A percentile compares a stretch with the other conserved stretches of the same genome.
Conservation (phyloP, 768 basidiomycete species). For the Termitomyces sp. region DNA sequence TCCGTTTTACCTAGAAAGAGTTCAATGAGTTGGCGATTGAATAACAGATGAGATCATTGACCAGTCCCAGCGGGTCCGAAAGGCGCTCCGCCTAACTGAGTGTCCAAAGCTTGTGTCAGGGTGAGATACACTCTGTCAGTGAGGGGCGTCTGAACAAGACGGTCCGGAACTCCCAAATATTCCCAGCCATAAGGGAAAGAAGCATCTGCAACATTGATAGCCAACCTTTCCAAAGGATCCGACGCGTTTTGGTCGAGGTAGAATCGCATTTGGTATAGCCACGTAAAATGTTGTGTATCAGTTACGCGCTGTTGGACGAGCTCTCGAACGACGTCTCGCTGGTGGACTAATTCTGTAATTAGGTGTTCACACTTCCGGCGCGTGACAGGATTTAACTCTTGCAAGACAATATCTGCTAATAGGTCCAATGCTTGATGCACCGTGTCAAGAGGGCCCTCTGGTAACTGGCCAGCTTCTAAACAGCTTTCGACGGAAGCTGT, state of each 20-base stretch:
- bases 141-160: constrained; percentile 95
- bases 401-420: constrained; percentile 94
- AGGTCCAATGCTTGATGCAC: constrained; percentile 83
- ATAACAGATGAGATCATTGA: constrained; percentile 16
- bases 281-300: constrained; percentile 74
- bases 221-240: constrained; percentile 75
- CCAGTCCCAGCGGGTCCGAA: constrained; percentile 99
- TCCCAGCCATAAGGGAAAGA: constrained; percentile 98
- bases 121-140: constrained; percentile 97
- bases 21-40: constrained; percentile 2
- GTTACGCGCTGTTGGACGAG: constrained; percentile 61
- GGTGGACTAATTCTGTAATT: constrained; percentile 97
- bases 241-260: constrained; percentile 72
- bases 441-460: constrained; percentile 66
- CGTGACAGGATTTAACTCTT: constrained; percentile 84
- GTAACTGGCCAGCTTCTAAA: constrained; percentile 47
- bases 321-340: constrained; percentile 87
- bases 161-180: constrained; percentile 94
- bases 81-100: constrained; percentile 93
- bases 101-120: constrained; percentile 90
- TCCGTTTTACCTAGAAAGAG: constrained; percentile 81
- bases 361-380: constrained; percentile 98
- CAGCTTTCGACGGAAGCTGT: constrained; percentile 76
- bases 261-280: constrained; percentile 99
- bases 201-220: constrained; percentile 85